These are phyloP conservation scores for Nepenthes mirabilis DNA, from an alignment of 148 eudicot species.

Conservation along the genomic window DNA sequence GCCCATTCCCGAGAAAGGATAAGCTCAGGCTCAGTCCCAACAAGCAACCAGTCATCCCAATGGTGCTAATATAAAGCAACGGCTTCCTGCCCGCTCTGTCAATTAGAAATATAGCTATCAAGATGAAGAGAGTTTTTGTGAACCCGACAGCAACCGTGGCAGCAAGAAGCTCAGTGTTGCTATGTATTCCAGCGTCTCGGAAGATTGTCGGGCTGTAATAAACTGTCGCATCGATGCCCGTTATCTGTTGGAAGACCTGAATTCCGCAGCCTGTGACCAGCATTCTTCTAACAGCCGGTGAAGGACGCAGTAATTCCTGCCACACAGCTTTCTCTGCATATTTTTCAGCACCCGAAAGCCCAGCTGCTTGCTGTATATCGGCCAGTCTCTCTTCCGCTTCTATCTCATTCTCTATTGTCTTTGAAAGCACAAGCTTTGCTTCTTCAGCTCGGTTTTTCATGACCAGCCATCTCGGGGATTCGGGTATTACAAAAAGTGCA, in stretches of 20 bases:
- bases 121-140: constrained; percentile 46
- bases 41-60: constrained; percentile 86
- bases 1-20: constrained; percentile 28
- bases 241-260: constrained; percentile 74
- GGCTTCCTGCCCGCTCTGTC: constrained; percentile 80
- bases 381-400: constrained; percentile 70
- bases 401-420: constrained; percentile 39
- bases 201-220: constrained; percentile 81
- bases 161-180: constrained; percentile 53
- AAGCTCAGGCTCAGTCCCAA: constrained; percentile 37
- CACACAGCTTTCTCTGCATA: constrained; percentile 48
- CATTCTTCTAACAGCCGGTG: constrained; percentile 50
- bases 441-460: constrained; percentile 53
- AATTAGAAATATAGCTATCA: constrained; percentile 50
- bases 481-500: constrained; percentile 65
- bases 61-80: constrained; percentile 59
- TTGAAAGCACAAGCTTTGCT: constrained; percentile 45
- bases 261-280: constrained; percentile 59
- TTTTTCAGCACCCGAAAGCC: constrained; percentile 12
- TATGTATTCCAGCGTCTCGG: constrained; percentile 44
- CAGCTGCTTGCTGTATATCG: constrained; percentile 54
- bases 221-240: constrained; percentile 77
- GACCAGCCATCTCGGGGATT: constrained; percentile 85
- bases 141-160: constrained; percentile 84
- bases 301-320: constrained; percentile 61